phyloP scores from a whole-genome alignment of 768 basidiomycete genomes.

The Agaricus blazei region DNA sequence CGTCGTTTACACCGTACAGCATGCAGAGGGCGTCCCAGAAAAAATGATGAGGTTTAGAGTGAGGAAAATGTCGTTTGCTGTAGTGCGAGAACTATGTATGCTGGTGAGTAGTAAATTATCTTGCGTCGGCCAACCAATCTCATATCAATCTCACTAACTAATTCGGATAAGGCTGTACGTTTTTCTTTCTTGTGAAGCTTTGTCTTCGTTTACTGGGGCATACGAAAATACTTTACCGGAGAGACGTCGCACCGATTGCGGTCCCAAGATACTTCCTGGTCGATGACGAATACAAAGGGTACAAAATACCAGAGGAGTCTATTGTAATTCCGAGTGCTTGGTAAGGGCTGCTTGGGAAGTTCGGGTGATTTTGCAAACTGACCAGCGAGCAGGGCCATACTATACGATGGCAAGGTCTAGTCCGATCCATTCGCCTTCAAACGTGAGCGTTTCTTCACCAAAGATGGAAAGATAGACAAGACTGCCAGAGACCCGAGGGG shows the following conservation, averaged over 20 bases:
- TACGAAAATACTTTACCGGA: conserved; percentile 25
- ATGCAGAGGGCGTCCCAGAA: conserved; percentile 9
- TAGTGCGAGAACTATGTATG: conserved; percentile 19
- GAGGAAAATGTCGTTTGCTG: too few relatives aligned
- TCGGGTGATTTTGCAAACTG: not conserved
- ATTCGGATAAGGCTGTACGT: conserved; percentile 15
- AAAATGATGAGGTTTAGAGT: conserved; percentile 9
- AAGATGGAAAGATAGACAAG: conserved; percentile 20
- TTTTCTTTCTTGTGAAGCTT: not conserved
- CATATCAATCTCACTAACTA: conserved; percentile 8
- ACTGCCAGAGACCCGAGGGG: conserved; percentile 20
- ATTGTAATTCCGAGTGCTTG: conserved; percentile 28
- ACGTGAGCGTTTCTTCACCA: conserved; percentile 33
- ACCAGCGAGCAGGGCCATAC: conserved; percentile 28
- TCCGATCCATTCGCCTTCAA: conserved; percentile 35
- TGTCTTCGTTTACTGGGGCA: too few relatives aligned
- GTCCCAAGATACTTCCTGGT: conserved; percentile 16
- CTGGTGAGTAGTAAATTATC: conserved; percentile 9
- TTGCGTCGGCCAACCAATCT: not conserved
- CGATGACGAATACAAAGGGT: conserved; percentile 27
- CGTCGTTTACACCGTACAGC: conserved; percentile 15
- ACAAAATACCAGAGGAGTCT: conserved; percentile 25
- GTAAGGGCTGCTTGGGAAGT: conserved; percentile 13
- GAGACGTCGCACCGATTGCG: conserved; percentile 18
- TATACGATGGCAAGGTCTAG: conserved; percentile 31